phyloP scores from a whole-genome alignment of 371 early-diverging fungal species.

The Entomophthora muscae region DNA sequence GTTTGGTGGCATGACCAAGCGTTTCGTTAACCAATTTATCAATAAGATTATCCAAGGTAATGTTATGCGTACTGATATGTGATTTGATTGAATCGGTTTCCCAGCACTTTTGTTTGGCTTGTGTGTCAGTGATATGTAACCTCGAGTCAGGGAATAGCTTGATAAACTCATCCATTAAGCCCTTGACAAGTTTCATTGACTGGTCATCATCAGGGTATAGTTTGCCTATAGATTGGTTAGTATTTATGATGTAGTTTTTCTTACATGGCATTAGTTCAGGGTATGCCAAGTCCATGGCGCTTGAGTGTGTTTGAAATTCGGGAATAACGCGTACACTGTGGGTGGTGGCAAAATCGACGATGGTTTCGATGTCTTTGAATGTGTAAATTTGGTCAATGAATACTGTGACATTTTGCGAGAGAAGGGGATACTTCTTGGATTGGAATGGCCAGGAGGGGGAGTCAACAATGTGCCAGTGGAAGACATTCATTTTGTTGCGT shows the following conservation, averaged over 20 bases:
- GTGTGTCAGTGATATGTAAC: slow-evolving; percentile 64
- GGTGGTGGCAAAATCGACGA: slow-evolving; percentile 40
- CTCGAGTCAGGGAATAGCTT: slow-evolving; percentile 37
- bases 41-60: slow-evolving; percentile 10
- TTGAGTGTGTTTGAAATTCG: slow-evolving; percentile 62
- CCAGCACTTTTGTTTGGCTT: slow-evolving; percentile 48
- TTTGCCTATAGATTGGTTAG: slow-evolving; percentile 56
- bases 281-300: slow-evolving; percentile 15
- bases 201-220: slow-evolving; percentile 36
- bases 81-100: slow-evolving; percentile 11
- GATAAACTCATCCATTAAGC: slow-evolving; percentile 38
- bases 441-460: slow-evolving; percentile 55
- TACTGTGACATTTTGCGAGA: slow-evolving; percentile 28
- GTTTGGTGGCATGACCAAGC: slow-evolving; percentile 13
- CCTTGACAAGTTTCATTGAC: slow-evolving; percentile 31
- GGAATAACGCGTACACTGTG: slow-evolving; percentile 55
- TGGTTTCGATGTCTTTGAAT: slow-evolving; percentile 29
- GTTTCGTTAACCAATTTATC: slow-evolving; percentile 13
- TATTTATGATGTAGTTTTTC: slow-evolving; percentile 21
- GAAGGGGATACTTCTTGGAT: slow-evolving; percentile 31
- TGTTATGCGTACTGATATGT: slow-evolving; percentile 7
- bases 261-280: slow-evolving; percentile 25
- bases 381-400: slow-evolving; percentile 43
- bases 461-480: slow-evolving; percentile 74
- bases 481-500: slow-evolving; percentile 61